These are phyloP conservation scores for Ceratocystis variospora DNA, from an alignment of 2,329 filamentous ascomycete species.

Conservation along the genomic window DNA sequence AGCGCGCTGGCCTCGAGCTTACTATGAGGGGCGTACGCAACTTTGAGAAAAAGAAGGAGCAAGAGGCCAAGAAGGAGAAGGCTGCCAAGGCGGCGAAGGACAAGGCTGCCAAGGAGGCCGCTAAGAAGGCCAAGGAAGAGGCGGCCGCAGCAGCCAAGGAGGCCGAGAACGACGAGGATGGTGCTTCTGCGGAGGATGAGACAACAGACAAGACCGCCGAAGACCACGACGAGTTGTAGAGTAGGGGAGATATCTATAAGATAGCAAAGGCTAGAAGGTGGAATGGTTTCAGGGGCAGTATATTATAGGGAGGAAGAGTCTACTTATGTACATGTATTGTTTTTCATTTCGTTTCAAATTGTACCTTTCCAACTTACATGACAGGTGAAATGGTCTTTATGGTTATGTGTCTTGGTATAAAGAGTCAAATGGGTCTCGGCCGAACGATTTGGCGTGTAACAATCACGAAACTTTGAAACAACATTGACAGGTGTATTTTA, in stretches of 20 bases:
- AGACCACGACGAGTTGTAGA: constrained; percentile 23
- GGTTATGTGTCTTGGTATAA: neutral
- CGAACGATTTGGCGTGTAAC: no score
- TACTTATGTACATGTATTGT: neutral
- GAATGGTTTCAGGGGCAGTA: no score
- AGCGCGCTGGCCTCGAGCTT: constrained; percentile 55
- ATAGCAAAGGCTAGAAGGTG: no score
- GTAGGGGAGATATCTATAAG: neutral
- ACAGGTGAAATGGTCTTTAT: neutral
- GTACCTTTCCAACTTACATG: neutral
- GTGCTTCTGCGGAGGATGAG: constrained; percentile 22
- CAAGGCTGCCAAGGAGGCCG: constrained; percentile 28
- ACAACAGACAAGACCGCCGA: constrained; percentile 34
- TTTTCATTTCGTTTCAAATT: neutral
- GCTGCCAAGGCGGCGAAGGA: constrained; percentile 31
- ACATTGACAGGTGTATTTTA: neutral
- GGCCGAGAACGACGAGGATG: constrained; percentile 22
- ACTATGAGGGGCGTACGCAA: constrained; percentile 53
- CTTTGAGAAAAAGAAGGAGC: constrained; percentile 36
- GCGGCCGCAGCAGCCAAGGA: constrained; percentile 27
- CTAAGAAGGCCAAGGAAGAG: constrained; percentile 29
- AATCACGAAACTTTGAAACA: neutral
- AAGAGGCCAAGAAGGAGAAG: constrained; percentile 34
- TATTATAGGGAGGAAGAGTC: neutral
- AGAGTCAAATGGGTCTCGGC: neutral